These are phyloP conservation scores for Herpetomonas samuelpessoai DNA, from an alignment of 208 protist genomes.

Conservation along the genomic window DNA sequence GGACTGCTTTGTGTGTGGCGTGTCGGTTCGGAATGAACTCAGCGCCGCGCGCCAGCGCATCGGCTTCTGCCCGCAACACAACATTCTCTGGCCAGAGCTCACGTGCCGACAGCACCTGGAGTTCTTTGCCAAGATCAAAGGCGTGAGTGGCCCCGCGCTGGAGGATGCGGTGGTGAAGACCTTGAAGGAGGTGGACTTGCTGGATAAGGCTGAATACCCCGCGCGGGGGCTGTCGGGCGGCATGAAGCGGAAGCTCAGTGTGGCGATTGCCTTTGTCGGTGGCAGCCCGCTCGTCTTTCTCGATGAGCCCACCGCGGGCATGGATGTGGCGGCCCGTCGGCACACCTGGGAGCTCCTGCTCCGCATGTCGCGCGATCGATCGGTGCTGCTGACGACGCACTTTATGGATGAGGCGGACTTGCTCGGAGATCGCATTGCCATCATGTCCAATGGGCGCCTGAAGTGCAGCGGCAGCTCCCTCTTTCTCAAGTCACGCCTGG, in stretches of 20 bases:
- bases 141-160: conserved; percentile 20
- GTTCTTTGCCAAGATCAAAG: conserved; percentile 82
- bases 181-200: conserved; percentile 34
- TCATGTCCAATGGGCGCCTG: conserved; percentile 68
- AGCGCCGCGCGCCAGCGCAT: conserved; percentile 47
- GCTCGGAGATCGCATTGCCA: conserved; percentile 84
- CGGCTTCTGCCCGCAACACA: conserved; percentile 91
- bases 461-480: conserved; percentile 42
- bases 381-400: conserved; percentile 55
- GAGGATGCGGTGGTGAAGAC: conserved; percentile 17
- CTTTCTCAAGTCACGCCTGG: conserved; percentile 51
- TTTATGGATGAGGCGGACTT: conserved; percentile 96
- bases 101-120: conserved; percentile 80
- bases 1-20: conserved; percentile 39
- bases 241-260: conserved; percentile 55
- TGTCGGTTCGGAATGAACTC: conserved; percentile 40
- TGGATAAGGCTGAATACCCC: conserved; percentile 21
- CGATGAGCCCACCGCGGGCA: conserved; percentile 69
- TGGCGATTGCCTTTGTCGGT: conserved; percentile 68
- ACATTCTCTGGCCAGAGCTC: conserved; percentile 86
- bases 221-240: conserved; percentile 38
- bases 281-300: conserved; percentile 52
- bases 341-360: conserved; percentile 51
- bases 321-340: conserved; percentile 54
- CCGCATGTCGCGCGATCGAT: conserved; percentile 11